A percentile compares a stretch with the other conserved stretches of the same genome.
phyloP scores from a whole-genome alignment of 2,329 filamentous ascomycete genomes.

The Neofusicoccum umdonicola region DNA sequence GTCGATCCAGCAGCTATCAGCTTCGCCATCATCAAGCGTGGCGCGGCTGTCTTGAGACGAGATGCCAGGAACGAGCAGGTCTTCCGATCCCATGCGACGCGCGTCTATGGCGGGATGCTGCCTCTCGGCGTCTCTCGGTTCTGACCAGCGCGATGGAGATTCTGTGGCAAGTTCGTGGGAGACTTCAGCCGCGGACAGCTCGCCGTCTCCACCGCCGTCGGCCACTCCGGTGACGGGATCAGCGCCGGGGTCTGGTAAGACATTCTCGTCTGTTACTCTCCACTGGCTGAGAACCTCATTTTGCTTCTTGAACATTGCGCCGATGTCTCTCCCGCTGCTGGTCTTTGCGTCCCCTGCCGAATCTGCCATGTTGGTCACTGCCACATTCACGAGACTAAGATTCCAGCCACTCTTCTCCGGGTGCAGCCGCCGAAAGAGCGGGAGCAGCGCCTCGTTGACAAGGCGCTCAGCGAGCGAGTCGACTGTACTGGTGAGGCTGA shows the following conservation, averaged over 20 bases:
- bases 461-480: conserved; percentile 66
- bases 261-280: conserved; percentile 25
- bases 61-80: conserved; percentile 26
- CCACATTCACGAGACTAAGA: conserved; percentile 79
- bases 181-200: neutral
- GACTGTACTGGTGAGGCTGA: conserved; percentile 59
- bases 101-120: conserved; percentile 2
- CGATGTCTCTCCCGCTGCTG: conserved; percentile 68
- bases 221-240: neutral
- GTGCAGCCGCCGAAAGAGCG: conserved; percentile 73
- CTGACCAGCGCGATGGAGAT: neutral
- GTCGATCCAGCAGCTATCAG: conserved; percentile 21
- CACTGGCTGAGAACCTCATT: conserved; percentile 66
- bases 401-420: conserved; percentile 71
- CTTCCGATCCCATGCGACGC: conserved; percentile 30
- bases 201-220: conserved; percentile 1
- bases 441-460: conserved; percentile 65
- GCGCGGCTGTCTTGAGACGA: conserved; percentile 23
- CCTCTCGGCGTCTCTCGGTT: neutral
- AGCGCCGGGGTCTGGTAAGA: conserved; percentile 2
- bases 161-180: neutral
- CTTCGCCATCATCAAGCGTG: conserved; percentile 20
- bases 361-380: conserved; percentile 76
- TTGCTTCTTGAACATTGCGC: conserved; percentile 75
- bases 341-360: conserved; percentile 44